Evolutionary conservation across 345 rosid species (phyloP).

Genomic region (Zanthoxylum bungeanum): DNA sequence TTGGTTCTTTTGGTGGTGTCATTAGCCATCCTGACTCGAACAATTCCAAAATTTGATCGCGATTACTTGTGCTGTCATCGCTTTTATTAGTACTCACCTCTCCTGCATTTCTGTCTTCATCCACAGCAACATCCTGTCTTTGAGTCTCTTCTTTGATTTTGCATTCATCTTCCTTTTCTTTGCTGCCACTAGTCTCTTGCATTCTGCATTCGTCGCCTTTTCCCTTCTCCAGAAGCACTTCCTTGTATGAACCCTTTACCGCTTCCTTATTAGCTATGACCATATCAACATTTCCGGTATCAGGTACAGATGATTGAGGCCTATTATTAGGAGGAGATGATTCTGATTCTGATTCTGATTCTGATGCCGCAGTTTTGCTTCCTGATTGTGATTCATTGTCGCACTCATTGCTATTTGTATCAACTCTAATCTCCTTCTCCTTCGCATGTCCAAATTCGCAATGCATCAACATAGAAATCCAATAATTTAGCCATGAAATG

Average conservation of each 20-base stretch:
- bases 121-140: background rate
- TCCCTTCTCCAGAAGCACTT: conserved; percentile 45
- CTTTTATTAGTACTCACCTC: background rate
- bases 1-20: conserved; percentile 26
- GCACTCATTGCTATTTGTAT: conserved; percentile 26
- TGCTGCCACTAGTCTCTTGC: background rate
- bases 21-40: conserved; percentile 56
- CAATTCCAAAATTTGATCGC: conserved; percentile 44
- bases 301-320: background rate
- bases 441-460: conserved; percentile 29
- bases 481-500: conserved; percentile 40
- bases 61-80: background rate
- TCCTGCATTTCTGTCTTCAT: background rate
- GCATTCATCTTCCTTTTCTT: background rate
- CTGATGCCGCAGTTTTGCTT: conserved; percentile 1
- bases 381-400: conserved; percentile 14
- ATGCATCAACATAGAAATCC: conserved; percentile 17
- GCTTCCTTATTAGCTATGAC: background rate
- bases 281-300: background rate
- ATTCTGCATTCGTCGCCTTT: background rate
- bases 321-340: background rate
- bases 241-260: conserved; percentile 39
- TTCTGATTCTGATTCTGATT: background rate
- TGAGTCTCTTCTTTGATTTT: background rate
- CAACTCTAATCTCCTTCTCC: conserved; percentile 56